A percentile compares a stretch with the other conserved stretches of the same genome.
Evolutionary conservation across 2,329 filamentous ascomycete species (phyloP).

Genomic region (Sporothrix phasma): DNA sequence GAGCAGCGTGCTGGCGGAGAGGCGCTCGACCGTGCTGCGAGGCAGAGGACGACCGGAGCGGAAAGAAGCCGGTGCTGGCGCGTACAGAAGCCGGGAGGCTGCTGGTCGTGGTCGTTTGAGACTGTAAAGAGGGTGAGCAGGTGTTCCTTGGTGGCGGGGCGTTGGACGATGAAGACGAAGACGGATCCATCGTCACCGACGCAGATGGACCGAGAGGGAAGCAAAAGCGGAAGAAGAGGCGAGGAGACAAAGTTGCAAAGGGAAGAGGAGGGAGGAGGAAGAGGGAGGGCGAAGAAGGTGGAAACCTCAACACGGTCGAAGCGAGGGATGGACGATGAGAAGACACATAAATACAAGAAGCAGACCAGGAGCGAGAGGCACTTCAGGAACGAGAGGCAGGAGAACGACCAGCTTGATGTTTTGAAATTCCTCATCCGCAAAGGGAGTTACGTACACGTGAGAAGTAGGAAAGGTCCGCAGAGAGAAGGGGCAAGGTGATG

Average conservation of each 20-base stretch:
- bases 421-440: neutral
- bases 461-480: neutral
- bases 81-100: neutral
- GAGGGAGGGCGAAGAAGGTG: neutral
- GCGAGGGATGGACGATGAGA: no score
- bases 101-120: conserved; percentile 14
- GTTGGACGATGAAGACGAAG: conserved; percentile 19
- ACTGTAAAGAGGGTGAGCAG: conserved; percentile 26
- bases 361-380: neutral
- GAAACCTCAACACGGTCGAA: no score
- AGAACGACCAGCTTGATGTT: neutral
- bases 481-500: neutral
- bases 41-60: neutral
- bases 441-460: neutral
- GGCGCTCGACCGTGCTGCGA: neutral
- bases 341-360: neutral
- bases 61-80: neutral
- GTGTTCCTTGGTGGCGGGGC: conserved; percentile 23
- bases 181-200: conserved; percentile 23
- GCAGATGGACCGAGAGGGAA: neutral
- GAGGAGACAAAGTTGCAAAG: conserved; percentile 8
- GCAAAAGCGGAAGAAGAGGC: conserved; percentile 14
- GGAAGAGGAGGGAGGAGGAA: neutral
- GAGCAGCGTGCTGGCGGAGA: conserved; percentile 16
- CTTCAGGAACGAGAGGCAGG: neutral